Evolutionary conservation across 1,284 basidiomycete species (phyloP), one percentile per base, ranked within the genome.

Genomic region (Chondrostereum purpureum): DNA sequence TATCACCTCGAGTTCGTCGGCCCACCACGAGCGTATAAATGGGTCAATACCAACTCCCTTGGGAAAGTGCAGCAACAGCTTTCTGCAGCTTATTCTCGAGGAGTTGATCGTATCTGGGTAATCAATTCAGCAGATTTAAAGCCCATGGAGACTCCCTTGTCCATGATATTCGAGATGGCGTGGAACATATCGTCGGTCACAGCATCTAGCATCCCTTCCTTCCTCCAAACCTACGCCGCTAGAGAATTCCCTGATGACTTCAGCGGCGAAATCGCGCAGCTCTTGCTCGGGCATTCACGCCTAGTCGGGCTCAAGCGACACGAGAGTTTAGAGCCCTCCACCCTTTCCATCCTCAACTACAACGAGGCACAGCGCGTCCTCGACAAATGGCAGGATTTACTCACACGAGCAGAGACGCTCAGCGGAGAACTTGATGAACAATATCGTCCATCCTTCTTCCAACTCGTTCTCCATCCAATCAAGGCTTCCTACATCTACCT

Each of bases 1-100:
- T 48, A 48, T 31, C 47, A 48, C 37, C 23, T 37, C 18, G 46
- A 47, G 24, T 47, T 39, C 27, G 49, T 50, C 6, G 49, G 49
- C 20, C 8, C 19, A 3, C 46, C 46, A 4, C 16, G 34, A 21
- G 19, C 42, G 10, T 48, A 48, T 34, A 48, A 48, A 33, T 48
- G 46, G 46, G 33, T 50, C 11, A 50, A 50, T 42, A 45, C 47
- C 3, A 48, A 48, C 24, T 47, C 42, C 5, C 22, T 47, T n/a
- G 46, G 31, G n/a, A 47, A 47, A 21, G 35, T 36, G 20, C 42
- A 44, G 13, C 41, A 38, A 12, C 46, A 49, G 35, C 27, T 47
- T 3, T 42, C 45, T 4, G 23, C 22, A 8, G 35, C 39, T 13
- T 14, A 23, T 4, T 6, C 36, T n/a, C 42, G 22, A 19, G 43